phyloP scores from a whole-genome alignment of 768 basidiomycete species.

The Lactarius deliciosus region DNA sequence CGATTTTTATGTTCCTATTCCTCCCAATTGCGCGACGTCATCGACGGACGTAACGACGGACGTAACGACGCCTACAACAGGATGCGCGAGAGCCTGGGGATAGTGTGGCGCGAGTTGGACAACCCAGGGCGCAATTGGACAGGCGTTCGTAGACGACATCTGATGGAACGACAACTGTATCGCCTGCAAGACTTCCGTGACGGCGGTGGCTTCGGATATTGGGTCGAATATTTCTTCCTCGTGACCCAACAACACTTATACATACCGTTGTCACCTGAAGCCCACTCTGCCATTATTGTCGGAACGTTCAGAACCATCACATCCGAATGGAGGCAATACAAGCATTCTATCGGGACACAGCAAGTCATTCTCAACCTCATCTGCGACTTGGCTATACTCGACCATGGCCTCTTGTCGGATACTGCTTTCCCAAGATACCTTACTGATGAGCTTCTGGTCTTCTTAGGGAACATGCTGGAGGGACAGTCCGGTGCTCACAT shows the following conservation, averaged over 20 bases:
- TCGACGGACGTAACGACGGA: neutral
- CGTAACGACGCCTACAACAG: neutral
- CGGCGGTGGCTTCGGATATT: neutral
- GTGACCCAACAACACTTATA: neutral
- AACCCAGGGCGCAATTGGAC: neutral
- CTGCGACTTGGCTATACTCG: conserved; percentile 26
- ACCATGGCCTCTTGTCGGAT: neutral
- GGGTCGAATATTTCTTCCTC: neutral
- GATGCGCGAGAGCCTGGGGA: neutral
- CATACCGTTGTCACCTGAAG: neutral
- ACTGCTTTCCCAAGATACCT: neutral
- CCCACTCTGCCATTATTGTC: neutral
- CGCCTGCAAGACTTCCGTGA: neutral
- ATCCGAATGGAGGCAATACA: neutral
- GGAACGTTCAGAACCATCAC: neutral
- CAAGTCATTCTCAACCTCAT: conserved; percentile 32
- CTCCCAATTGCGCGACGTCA: neutral
- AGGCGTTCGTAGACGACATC: neutral
- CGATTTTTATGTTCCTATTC: neutral
- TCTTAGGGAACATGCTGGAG: neutral
- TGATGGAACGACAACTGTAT: neutral
- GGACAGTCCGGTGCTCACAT: neutral
- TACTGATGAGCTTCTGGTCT: neutral
- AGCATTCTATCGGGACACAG: conserved; percentile 16
- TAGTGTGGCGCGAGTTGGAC: neutral